Percentiles rank a stretch among this genome's conserved stretches.
Evolutionary conservation across 2,329 filamentous ascomycete genomes (phyloP).

Genomic region (Phaeoacremonium minimum): DNA sequence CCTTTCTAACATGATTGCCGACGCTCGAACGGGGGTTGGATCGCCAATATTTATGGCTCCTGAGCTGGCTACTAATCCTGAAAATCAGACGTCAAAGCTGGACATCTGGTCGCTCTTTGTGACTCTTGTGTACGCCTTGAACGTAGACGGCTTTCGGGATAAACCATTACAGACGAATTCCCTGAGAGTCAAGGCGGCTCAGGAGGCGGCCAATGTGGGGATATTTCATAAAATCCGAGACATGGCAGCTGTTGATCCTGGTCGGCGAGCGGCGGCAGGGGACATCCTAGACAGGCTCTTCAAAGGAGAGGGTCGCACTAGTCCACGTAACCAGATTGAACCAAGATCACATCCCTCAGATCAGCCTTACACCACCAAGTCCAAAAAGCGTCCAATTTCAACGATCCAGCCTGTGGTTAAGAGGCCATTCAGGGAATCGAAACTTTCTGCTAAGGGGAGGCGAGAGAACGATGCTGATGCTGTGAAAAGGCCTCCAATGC

Average conservation of each 20-base stretch:
- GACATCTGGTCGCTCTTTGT: constrained; percentile 13
- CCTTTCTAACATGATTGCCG: background rate
- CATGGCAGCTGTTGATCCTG: constrained; percentile 14
- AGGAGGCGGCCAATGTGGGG: background rate
- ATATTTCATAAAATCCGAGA: constrained; percentile 1
- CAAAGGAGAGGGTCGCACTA: constrained; percentile 11
- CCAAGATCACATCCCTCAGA: too few species aligned
- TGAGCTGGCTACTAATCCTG: constrained; percentile 6
- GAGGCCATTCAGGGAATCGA: too few species aligned
- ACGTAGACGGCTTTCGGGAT: background rate
- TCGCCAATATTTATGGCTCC: constrained; percentile 3
- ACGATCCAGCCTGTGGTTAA: too few species aligned
- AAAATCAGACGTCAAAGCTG: constrained; percentile 8
- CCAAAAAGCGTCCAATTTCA: too few species aligned
- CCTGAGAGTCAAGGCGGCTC: background rate
- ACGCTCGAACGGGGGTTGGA: constrained; percentile 1
- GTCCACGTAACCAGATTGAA: constrained; percentile 3
- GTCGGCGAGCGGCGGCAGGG: constrained; percentile 14
- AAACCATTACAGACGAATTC: too few species aligned
- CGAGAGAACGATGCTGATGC: too few species aligned
- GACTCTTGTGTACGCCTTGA: constrained; percentile 2
- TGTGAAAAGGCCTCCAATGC: too few species aligned
- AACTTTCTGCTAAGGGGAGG: too few species aligned
- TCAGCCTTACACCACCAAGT: too few species aligned
- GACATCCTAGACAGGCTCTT: constrained; percentile 16